These are phyloP conservation scores for Fusarium phyllophilum DNA, from an alignment of 2,329 filamentous ascomycete species.

Conservation along the genomic window DNA sequence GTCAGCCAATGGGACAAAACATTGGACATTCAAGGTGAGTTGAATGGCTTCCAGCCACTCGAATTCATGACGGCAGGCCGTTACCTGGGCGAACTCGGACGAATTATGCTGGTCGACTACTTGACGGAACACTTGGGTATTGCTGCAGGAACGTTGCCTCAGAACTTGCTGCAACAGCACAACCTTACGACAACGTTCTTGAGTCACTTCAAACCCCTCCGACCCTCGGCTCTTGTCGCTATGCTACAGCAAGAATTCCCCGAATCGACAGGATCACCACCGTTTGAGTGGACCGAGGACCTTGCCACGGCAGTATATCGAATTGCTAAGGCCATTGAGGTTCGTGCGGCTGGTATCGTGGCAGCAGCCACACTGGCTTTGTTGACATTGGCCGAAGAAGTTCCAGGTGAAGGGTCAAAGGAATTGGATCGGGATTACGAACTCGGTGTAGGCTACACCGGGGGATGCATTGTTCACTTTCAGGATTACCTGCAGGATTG, in stretches of 20 bases:
- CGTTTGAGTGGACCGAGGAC: constrained; percentile 71
- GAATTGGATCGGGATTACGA: constrained; percentile 54
- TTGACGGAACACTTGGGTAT: constrained; percentile 58
- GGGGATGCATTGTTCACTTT: constrained; percentile 83
- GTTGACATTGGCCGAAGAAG: constrained; percentile 74
- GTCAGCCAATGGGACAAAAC: constrained; percentile 76
- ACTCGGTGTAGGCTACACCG: constrained; percentile 81
- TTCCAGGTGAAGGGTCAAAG: constrained; percentile 53
- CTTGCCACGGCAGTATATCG: constrained; percentile 69
- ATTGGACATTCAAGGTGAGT: constrained; percentile 73
- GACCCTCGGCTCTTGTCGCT: constrained; percentile 55
- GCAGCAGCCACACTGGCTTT: constrained; percentile 78
- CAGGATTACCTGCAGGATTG: constrained; percentile 78
- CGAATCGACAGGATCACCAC: constrained; percentile 51
- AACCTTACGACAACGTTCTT: constrained; percentile 78
- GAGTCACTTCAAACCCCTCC: constrained; percentile 71
- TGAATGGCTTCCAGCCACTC: constrained; percentile 81
- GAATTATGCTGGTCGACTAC: constrained; percentile 75
- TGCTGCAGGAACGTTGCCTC: constrained; percentile 60
- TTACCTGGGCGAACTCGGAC: constrained; percentile 80
- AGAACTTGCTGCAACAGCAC: constrained; percentile 65
- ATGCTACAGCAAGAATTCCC: constrained; percentile 66
- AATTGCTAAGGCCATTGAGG: constrained; percentile 76
- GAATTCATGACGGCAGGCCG: constrained; percentile 87
- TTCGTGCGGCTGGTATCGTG: constrained; percentile 77